phyloP scores from a whole-genome alignment of 371 early-diverging fungal genomes.

The Rozella allomycis region DNA sequence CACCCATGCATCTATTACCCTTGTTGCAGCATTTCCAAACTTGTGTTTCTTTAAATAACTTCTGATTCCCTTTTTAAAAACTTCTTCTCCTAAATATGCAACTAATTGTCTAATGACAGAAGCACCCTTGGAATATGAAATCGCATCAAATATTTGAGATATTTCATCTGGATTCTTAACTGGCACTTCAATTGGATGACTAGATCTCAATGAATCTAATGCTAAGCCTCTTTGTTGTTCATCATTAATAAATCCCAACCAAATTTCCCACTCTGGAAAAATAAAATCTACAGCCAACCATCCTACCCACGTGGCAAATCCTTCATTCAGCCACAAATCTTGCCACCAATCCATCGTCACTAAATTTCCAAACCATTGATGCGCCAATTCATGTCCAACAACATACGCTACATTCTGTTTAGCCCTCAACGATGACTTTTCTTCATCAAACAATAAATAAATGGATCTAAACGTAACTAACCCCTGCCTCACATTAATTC shows the following conservation, averaged over 20 bases:
- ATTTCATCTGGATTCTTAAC: slow-evolving; percentile 58
- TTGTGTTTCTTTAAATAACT: slow-evolving; percentile 52
- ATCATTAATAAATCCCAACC: slow-evolving; percentile 35
- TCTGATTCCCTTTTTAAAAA: slow-evolving; percentile 49
- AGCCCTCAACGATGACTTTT: slow-evolving; percentile 28
- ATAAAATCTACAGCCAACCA: slow-evolving; percentile 52
- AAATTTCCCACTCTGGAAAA: slow-evolving; percentile 30
- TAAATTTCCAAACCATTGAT: slow-evolving; percentile 92
- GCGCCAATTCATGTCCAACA: slow-evolving; percentile 82
- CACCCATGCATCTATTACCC: too few species aligned
- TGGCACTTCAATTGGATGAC: slow-evolving; percentile 77
- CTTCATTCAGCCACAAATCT: slow-evolving; percentile 91
- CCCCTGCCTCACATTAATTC: slow-evolving; percentile 4
- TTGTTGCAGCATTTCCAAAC: slow-evolving; percentile 62
- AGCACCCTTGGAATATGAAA: slow-evolving; percentile 78
- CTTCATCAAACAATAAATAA: slow-evolving; percentile 42
- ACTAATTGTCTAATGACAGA: slow-evolving; percentile 76
- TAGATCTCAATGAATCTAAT: slow-evolving; percentile 54
- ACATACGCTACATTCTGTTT: slow-evolving; percentile 60
- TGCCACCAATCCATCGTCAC: slow-evolving; percentile 86
- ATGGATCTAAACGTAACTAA: slow-evolving; percentile 72
- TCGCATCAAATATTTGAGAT: slow-evolving; percentile 52
- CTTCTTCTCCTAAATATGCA: slow-evolving; percentile 45
- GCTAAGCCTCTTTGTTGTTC: slow-evolving; percentile 42
- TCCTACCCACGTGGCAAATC: slow-evolving; percentile 86